A percentile compares a stretch with the other conserved stretches of the same genome.
These are phyloP conservation scores for Corymbia calophylla DNA, from an alignment of 441 rosid genomes.

Conservation along the genomic window DNA sequence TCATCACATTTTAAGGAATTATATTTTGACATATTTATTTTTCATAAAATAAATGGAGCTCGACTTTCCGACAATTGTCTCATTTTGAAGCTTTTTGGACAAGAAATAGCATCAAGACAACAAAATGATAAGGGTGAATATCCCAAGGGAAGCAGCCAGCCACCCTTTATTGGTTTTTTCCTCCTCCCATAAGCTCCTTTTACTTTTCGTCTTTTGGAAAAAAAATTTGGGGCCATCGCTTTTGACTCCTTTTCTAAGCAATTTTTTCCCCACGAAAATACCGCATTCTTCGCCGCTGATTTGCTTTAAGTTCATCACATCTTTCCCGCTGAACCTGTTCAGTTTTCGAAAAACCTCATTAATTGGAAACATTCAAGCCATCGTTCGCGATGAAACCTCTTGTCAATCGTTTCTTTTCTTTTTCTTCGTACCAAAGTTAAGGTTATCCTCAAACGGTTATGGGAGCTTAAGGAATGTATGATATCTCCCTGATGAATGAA, in stretches of 20 bases:
- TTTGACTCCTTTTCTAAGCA: conserved; percentile 12
- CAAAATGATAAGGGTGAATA: conserved; percentile 7
- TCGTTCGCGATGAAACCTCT: background rate
- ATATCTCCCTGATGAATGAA: background rate
- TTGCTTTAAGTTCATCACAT: background rate
- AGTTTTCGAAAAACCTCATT: conserved; percentile 3
- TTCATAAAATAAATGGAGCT: background rate
- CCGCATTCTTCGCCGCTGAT: conserved; percentile 31
- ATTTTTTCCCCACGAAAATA: background rate
- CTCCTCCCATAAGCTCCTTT: background rate
- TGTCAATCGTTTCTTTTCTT: background rate
- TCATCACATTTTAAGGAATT: accelerated
- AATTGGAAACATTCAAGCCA: background rate
- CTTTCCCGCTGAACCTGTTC: conserved; percentile 22
- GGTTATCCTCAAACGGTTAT: background rate
- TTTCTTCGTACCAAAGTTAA: background rate
- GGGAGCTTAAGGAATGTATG: background rate
- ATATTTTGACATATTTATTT: background rate
- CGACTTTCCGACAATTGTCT: background rate
- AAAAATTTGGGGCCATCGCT: conserved; percentile 13
- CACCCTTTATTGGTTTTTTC: background rate
- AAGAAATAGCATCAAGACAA: conserved; percentile 1
- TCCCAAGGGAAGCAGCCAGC: conserved; percentile 18
- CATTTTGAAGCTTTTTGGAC: background rate
- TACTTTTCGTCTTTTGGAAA: conserved; percentile 1